Conservation (phyloP, 73 alveolate species). For the Chromera velia region DNA sequence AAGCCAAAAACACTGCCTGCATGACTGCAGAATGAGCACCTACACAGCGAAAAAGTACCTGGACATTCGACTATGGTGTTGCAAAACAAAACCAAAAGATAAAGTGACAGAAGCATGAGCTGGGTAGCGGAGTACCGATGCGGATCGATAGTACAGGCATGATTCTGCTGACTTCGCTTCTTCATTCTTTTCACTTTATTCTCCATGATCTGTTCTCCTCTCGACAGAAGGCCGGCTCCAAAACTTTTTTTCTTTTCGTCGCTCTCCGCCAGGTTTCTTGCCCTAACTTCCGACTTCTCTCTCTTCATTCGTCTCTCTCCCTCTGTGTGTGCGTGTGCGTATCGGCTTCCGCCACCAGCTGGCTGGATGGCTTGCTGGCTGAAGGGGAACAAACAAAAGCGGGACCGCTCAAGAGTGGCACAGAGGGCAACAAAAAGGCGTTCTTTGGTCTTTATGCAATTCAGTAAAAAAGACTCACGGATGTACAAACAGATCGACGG, state of each 20-base stretch:
- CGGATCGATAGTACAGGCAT: not conserved
- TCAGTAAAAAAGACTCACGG: not conserved
- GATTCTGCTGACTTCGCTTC: not conserved
- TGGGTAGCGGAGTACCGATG: not conserved
- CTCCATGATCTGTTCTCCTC: not conserved
- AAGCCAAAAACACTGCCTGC: no score
- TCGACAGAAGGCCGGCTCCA: not conserved
- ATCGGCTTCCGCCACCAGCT: not conserved
- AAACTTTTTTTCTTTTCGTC: no score
- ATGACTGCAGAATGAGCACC: no score
- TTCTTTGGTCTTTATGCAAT: not conserved
- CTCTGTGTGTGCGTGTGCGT: not conserved
- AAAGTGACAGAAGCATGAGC: no score
- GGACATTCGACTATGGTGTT: no score
- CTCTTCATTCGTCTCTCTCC: not conserved
- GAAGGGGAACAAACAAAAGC: no score
- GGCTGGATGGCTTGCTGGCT: no score
- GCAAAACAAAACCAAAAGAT: no score
- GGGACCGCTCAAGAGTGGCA: no score
- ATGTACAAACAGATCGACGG: not conserved
- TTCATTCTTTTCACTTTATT: not conserved
- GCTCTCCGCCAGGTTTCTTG: no score
- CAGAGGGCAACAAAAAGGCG: not conserved
- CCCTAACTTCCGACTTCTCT: not conserved
- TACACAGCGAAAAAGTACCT: no score